These are phyloP conservation scores for Physcia stellaris DNA, from an alignment of 495 filamentous ascomycete species.

Conservation along the genomic window DNA sequence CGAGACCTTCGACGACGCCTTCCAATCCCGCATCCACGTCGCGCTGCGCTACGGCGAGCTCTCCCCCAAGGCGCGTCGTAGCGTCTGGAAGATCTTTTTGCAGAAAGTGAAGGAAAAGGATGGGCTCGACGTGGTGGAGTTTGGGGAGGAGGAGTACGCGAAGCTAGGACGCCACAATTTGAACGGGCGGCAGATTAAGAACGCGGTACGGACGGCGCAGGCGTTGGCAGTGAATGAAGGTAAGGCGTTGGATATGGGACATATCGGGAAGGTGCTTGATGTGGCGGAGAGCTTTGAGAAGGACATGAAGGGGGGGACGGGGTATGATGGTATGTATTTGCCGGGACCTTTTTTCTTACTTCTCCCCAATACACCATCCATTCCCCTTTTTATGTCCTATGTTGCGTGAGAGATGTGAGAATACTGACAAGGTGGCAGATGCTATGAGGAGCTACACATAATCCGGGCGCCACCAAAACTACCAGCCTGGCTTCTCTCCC, in stretches of 20 bases:
- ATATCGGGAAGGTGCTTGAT: conserved; percentile 71
- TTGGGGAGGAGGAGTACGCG: conserved; percentile 57
- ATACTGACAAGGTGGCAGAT: conserved; percentile 14
- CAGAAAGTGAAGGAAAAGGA: conserved; percentile 48
- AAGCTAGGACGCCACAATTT: conserved; percentile 53
- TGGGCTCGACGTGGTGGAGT: conserved; percentile 43
- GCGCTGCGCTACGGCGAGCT: conserved; percentile 74
- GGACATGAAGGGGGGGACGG: conserved; percentile 55
- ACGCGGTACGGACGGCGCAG: conserved; percentile 76
- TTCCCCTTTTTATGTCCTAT: background rate
- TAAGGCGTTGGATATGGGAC: conserved; percentile 57
- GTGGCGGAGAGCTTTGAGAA: conserved; percentile 73
- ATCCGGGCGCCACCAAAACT: conserved; percentile 1
- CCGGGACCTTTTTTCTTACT: background rate
- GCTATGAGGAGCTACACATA: conserved; percentile 39
- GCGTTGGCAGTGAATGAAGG: conserved; percentile 68
- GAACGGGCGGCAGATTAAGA: conserved; percentile 96
- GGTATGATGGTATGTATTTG: conserved; percentile 23
- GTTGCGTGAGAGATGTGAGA: background rate
- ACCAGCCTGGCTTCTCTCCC: no score
- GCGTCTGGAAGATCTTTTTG: conserved; percentile 78
- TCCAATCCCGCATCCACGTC: conserved; percentile 55
- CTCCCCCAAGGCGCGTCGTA: conserved; percentile 57
- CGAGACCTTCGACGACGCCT: conserved; percentile 57
- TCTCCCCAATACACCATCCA: background rate